Evolutionary conservation across 495 filamentous ascomycete species (phyloP), one percentile per base, ranked within the genome.

Genomic region (Endocarpon pusillum): DNA sequence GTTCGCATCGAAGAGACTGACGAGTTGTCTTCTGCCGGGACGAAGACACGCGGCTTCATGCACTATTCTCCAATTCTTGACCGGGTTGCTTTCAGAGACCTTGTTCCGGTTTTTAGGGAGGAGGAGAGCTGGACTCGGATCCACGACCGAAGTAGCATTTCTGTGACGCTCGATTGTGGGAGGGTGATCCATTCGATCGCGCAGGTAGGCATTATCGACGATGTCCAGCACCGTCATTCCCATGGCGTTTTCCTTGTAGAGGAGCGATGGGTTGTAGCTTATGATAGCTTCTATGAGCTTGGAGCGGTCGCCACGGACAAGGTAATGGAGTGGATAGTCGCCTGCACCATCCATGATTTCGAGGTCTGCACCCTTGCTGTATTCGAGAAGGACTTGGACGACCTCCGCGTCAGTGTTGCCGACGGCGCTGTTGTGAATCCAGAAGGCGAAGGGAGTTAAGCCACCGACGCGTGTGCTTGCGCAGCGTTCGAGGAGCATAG

Each of bases 1-100:
- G 39, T 81, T 82, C 7, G 77, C 77, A 44, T 82, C 75, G 41
- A 67, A 61, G 39, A 83, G 51, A 36, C 61, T 75, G 19, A 83
- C 76, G 6, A 83, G 57, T 24, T 58, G 64, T 30, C 78, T 57
- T 56, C 73, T 78, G 19, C 34, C 36, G 28, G 25, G 36, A 14
- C 30, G 7, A 5, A 5, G 12, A 31, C 12, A 7, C 19, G 47
- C 36, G 29, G 42, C 34, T 19, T 54, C 29, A 27, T 28, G 37
- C 16, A 57, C 49, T 32, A 42, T 36, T 8, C 17, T 39, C 20
- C 34, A 22, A 19, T 46, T 40, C 21, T 37, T 27, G 41, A 43
- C 42, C 4, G 21, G 24, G 21, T 40, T n/a, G 14, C 15, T n/a
- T 9, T 17, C 38, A 1, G 24, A 33, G 15, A 7, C 14, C 19